Percentiles rank a stretch among this genome's conserved stretches.
phyloP scores from a whole-genome alignment of 129 eudicot genomes.

The Calendula officinalis region DNA sequence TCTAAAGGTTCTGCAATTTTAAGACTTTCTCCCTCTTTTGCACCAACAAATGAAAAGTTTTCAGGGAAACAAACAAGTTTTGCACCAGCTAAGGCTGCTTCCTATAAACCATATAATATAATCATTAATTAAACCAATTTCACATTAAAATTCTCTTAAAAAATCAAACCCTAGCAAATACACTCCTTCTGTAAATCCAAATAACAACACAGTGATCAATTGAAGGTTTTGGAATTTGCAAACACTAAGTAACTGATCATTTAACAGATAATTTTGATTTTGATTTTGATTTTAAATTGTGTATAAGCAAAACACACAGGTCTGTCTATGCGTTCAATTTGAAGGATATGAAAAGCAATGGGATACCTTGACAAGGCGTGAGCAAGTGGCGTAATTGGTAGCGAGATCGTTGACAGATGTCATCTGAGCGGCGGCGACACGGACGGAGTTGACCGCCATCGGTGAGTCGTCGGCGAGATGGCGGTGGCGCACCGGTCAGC shows the following conservation, averaged over 20 bases:
- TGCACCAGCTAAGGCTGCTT: constrained; percentile 92
- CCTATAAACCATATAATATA: constrained; percentile 37
- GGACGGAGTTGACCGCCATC: constrained; percentile 61
- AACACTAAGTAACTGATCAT: background rate
- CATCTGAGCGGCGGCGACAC: constrained; percentile 97
- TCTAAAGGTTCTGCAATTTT: constrained; percentile 75
- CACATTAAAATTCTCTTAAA: background rate
- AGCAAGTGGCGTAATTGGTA: constrained; percentile 52
- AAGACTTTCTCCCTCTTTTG: constrained; percentile 71
- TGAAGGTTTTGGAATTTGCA: background rate
- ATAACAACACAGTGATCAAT: background rate
- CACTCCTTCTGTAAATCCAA: background rate
- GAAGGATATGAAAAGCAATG: background rate
- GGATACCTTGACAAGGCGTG: constrained; percentile 73
- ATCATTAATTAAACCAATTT: background rate
- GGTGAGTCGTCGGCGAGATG: constrained; percentile 40
- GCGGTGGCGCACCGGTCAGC: constrained; percentile 25
- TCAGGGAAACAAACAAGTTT: constrained; percentile 86
- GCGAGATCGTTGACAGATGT: constrained; percentile 84
- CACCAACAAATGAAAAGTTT: constrained; percentile 82
- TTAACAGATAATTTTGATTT: background rate
- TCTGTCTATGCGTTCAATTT: background rate
- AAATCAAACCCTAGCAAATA: constrained; percentile 11
- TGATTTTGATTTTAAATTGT: background rate
- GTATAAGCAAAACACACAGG: background rate